These are phyloP conservation scores for Ascochyta koolunga DNA, from an alignment of 2,329 filamentous ascomycete genomes.

Conservation along the genomic window DNA sequence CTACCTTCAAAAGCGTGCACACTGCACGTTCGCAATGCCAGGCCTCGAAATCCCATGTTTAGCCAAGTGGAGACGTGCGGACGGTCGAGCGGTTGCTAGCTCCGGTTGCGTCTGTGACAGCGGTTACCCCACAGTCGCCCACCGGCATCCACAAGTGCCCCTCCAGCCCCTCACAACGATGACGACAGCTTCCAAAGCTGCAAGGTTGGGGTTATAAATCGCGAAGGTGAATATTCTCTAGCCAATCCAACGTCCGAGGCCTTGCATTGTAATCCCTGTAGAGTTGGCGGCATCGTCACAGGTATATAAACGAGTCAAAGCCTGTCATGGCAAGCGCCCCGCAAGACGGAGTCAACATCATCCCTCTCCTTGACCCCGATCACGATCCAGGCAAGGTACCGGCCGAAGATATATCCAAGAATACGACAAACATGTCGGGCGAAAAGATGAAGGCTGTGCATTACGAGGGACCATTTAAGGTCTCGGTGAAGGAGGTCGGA, in stretches of 20 bases:
- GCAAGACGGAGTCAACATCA: constrained; percentile 4
- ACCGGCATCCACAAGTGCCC: constrained; percentile 17
- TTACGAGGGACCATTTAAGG: constrained; percentile 66
- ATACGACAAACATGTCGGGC: constrained; percentile 18
- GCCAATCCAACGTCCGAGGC: neutral
- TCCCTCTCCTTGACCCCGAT: constrained; percentile 21
- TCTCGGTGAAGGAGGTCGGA: constrained; percentile 66
- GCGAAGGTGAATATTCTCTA: constrained; percentile 1
- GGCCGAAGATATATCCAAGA: constrained; percentile 6
- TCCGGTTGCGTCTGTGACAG: constrained; percentile 7
- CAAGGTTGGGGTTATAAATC: constrained; percentile 12
- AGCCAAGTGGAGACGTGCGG: constrained; percentile 6
- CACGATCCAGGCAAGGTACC: constrained; percentile 21
- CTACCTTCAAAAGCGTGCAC: neutral
- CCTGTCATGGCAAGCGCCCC: constrained; percentile 17
- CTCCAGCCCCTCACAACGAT: constrained; percentile 28
- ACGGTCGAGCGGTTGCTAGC: constrained; percentile 16
- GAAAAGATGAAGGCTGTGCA: constrained; percentile 66
- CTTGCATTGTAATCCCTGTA: neutral
- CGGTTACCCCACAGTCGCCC: constrained; percentile 28
- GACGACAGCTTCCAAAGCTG: constrained; percentile 19
- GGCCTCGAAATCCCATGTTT: constrained; percentile 1
- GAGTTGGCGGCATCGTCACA: neutral
- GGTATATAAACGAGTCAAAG: neutral
- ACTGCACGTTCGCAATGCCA: neutral